phyloP scores from a whole-genome alignment of 345 rosid species.

The Eucalyptus polyanthemos region DNA sequence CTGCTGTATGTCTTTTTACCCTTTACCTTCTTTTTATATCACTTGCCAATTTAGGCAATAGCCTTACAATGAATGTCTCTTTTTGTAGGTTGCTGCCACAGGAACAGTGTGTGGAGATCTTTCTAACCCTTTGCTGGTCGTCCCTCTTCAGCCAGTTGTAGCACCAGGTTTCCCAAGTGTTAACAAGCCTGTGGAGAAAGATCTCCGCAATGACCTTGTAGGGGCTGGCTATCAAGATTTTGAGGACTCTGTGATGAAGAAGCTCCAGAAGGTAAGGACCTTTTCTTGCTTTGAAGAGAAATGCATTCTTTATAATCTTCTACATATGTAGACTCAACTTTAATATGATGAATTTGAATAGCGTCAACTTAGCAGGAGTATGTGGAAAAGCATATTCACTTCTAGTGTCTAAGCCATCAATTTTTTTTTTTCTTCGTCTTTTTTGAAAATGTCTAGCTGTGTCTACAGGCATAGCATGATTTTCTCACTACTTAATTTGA shows the following conservation, averaged over 20 bases:
- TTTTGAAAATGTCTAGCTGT: not conserved
- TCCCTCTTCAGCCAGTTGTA: constrained; percentile 49
- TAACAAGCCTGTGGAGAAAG: constrained; percentile 26
- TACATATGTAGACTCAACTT: not conserved
- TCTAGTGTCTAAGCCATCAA: not conserved
- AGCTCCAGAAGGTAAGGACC: constrained; percentile 39
- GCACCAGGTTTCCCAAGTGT: constrained; percentile 20
- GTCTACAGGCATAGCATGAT: not conserved
- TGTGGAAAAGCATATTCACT: not conserved
- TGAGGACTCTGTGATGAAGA: constrained; percentile 64
- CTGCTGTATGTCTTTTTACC: constrained; percentile 40
- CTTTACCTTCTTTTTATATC: not conserved
- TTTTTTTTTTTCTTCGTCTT: not conserved
- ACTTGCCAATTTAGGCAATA: not conserved
- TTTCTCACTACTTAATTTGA: not conserved
- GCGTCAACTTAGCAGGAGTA: not conserved
- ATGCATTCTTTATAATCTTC: not conserved
- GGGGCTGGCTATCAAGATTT: constrained; percentile 67
- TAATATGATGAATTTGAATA: not conserved
- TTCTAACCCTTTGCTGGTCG: constrained; percentile 63
- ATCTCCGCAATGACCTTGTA: constrained; percentile 35
- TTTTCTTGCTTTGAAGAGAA: not conserved
- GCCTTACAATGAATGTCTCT: not conserved
- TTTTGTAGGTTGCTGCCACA: constrained; percentile 57
- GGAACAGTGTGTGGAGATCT: constrained; percentile 48